Percentiles rank a stretch among this genome's conserved stretches.
Conservation (phyloP, 345 rosid genomes). For the Eucalyptus lansdowneana region DNA sequence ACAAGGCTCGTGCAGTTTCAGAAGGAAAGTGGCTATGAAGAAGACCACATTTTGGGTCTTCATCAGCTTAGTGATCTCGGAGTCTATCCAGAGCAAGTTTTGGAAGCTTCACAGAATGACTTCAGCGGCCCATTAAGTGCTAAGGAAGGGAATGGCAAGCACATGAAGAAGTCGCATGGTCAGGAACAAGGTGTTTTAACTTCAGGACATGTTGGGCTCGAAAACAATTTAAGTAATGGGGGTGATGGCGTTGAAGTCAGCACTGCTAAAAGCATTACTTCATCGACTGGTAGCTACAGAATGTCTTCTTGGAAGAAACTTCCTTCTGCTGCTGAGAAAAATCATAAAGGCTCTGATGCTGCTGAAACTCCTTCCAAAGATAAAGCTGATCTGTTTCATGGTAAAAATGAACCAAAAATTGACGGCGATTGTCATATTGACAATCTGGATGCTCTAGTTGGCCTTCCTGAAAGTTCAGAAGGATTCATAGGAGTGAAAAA, state of each 20-base stretch:
- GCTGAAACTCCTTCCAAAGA: conserved; percentile 37
- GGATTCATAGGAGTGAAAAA: conserved; percentile 26
- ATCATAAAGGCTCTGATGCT: conserved; percentile 33
- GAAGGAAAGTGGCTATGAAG: conserved; percentile 82
- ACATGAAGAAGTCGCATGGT: conserved; percentile 20
- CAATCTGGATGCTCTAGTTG: conserved; percentile 29
- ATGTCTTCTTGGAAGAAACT: conserved; percentile 98
- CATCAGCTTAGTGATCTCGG: conserved; percentile 92
- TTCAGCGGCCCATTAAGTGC: conserved; percentile 26
- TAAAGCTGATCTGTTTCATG: conserved; percentile 14
- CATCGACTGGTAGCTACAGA: conserved; percentile 59
- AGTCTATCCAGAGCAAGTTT: conserved; percentile 71
- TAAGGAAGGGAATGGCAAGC: conserved; percentile 26
- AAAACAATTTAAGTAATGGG: conserved; percentile 14
- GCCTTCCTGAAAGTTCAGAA: conserved; percentile 19
- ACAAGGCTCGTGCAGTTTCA: conserved; percentile 93
- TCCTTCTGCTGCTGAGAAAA: conserved; percentile 70
- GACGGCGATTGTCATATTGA: conserved; percentile 30
- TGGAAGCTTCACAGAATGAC: conserved; percentile 46
- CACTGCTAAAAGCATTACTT: conserved; percentile 71
- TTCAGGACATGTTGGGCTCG: conserved; percentile 20
- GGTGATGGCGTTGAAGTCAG: conserved; percentile 31
- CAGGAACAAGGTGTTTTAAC: conserved; percentile 10
- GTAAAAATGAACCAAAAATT: conserved; percentile 25
- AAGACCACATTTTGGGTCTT: conserved; percentile 62